Base-by-base conservation (phyloP, 768 basidiomycete genomes). In the Kwoniella sp. region DNA sequence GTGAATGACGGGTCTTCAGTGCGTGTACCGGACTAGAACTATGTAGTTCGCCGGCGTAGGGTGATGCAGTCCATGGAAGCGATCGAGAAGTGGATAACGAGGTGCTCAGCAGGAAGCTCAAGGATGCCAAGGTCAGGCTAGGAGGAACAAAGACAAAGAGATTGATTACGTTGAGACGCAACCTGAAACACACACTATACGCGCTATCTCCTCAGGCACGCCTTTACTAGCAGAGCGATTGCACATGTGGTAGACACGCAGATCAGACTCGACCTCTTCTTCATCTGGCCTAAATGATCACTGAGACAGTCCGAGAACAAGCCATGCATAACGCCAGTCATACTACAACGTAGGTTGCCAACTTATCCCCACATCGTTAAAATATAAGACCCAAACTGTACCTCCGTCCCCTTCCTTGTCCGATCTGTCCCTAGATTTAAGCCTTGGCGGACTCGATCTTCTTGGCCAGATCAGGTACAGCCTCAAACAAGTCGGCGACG, bases 401-500 rank as follows among this genome's bases (percentile, higher is more conserved):
- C 41, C 17, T 11, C 20, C 17, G 41, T 34, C 5, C 34, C 41
- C 41, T 17, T 34, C 34, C 13, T 34, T 34, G 13, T 34, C 34
- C n/a, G n/a, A n/a, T n/a, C n/a, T n/a, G n/a, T n/a, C n/a, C n/a
- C n/a, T n/a, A n/a, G n/a, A 45, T 31, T 56, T 61, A 77, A 23
- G 69, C 69, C 73, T 80, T 80, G 29, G 73, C 72, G 23, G 63
- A 68, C 82, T 94, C 89, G 63, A 98, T 80, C 83, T 96, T 93
- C 82, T 93, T 86, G 34, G 90, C 86, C 58, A 99, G 82, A 82
- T 96, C 88, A 0, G 96, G 96, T 2, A 97, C 93, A 45, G 84
- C 92, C 30, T 94, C 89, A 74, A 89, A 99, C 52, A 98, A 84
- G 79, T 99, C 96, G 38, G 88, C 95, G 3, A 96, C 93, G 17